phyloP scores from a whole-genome alignment of 73 alveolate genomes.

The Paramecium primaurelia region DNA sequence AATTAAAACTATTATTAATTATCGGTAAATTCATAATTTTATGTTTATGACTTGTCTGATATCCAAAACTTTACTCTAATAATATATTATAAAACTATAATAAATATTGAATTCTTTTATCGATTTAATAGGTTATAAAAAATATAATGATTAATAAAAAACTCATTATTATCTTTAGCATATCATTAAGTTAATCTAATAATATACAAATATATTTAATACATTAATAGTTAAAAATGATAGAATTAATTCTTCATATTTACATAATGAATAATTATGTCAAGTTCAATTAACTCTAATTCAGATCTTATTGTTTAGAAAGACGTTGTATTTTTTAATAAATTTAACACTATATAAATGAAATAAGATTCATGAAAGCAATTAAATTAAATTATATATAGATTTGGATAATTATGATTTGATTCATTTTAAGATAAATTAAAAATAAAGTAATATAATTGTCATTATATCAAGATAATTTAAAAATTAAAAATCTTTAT shows the following conservation, averaged over 20 bases:
- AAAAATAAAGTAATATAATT: background rate
- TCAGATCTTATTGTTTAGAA: background rate
- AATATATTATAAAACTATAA: too few species aligned
- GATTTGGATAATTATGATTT: background rate
- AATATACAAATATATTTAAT: too few species aligned
- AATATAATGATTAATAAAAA: too few species aligned
- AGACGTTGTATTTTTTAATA: background rate
- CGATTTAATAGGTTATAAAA: too few species aligned
- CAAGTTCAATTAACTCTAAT: background rate
- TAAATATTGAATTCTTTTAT: too few species aligned
- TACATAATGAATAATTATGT: background rate
- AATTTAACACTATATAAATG: background rate
- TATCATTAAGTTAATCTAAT: too few species aligned
- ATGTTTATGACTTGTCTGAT: too few species aligned
- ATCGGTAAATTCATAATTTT: too few species aligned
- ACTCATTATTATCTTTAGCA: too few species aligned
- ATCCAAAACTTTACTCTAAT: too few species aligned
- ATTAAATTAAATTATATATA: background rate
- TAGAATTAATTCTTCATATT: background rate
- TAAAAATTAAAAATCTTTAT: background rate
- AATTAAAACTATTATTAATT: too few species aligned
- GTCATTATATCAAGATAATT: background rate
- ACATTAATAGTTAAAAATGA: background rate
- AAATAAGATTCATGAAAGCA: background rate
- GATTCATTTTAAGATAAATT: background rate